These are phyloP conservation scores for Penicillium coprophilum DNA, from an alignment of 495 filamentous ascomycete genomes.

Conservation along the genomic window DNA sequence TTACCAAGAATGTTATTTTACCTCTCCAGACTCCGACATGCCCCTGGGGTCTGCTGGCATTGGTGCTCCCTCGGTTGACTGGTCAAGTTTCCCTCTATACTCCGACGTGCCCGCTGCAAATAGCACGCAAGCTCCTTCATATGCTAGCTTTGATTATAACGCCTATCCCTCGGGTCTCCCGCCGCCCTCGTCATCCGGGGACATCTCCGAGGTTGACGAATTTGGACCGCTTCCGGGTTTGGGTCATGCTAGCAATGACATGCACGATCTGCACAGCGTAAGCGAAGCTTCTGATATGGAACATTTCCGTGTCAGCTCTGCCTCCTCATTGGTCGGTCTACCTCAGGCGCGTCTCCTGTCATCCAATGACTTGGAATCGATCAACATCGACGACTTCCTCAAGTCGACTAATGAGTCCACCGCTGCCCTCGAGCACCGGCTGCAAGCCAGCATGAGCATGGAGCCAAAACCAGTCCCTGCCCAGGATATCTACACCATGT, in stretches of 20 bases:
- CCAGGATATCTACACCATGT: constrained; percentile 37
- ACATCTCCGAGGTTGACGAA: constrained; percentile 75
- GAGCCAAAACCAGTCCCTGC: constrained; percentile 38
- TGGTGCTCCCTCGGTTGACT: constrained; percentile 65
- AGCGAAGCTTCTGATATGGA: constrained; percentile 57
- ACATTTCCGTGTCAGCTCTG: constrained; percentile 52
- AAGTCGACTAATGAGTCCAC: constrained; percentile 50
- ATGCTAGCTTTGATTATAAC: constrained; percentile 64
- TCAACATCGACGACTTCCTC: constrained; percentile 66
- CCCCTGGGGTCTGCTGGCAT: constrained; percentile 66
- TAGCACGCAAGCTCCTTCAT: constrained; percentile 70
- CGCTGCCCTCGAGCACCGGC: constrained; percentile 47
- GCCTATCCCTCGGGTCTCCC: constrained; percentile 49
- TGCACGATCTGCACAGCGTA: constrained; percentile 49
- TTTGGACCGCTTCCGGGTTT: constrained; percentile 42
- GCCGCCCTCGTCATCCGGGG: constrained; percentile 70
- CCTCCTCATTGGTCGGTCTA: constrained; percentile 54
- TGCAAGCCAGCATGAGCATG: constrained; percentile 46
- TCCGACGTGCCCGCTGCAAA: constrained; percentile 58
- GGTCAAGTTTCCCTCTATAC: constrained; percentile 69
- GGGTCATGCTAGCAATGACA: constrained; percentile 34
- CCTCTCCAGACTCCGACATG: constrained; percentile 60
- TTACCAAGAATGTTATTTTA: constrained; percentile 43
- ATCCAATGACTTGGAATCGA: constrained; percentile 53
- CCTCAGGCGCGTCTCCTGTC: constrained; percentile 52